phyloP scores from a whole-genome alignment of 2,329 filamentous ascomycete genomes.

The Sarocladium kiliense region DNA sequence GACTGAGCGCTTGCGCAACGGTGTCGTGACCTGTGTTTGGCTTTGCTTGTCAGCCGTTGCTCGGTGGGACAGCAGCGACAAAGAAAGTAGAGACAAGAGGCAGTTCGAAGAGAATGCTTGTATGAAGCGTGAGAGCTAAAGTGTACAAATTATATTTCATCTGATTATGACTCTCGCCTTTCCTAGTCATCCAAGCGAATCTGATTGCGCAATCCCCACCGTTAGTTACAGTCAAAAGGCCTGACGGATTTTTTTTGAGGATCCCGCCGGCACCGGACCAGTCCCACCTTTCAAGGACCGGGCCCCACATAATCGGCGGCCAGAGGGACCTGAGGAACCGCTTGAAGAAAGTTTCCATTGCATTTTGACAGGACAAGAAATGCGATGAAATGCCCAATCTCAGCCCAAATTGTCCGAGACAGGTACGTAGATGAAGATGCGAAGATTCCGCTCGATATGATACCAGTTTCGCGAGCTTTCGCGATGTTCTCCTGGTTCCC shows the following conservation, averaged over 20 bases:
- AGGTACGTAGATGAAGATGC: neutral
- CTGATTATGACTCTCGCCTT: too few species aligned
- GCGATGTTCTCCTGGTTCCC: neutral
- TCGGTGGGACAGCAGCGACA: too few species aligned
- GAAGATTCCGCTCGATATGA: neutral
- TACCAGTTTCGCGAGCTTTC: neutral
- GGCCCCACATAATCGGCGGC: neutral
- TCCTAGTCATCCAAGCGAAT: neutral
- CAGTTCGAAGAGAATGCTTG: constrained; percentile 1
- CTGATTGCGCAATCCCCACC: neutral
- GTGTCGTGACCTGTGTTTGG: too few species aligned
- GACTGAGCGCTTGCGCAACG: too few species aligned
- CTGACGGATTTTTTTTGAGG: neutral
- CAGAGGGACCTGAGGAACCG: neutral
- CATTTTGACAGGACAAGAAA: neutral
- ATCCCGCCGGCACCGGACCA: neutral
- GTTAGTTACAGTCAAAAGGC: neutral
- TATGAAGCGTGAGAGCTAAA: too few species aligned
- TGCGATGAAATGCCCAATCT: neutral
- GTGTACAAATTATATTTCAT: too few species aligned
- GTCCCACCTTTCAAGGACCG: neutral
- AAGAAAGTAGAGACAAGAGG: too few species aligned
- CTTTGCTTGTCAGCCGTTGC: too few species aligned
- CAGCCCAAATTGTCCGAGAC: neutral
- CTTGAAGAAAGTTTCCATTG: neutral